These are phyloP conservation scores for Coniella vitis DNA, from an alignment of 2,329 filamentous ascomycete species.

Conservation along the genomic window DNA sequence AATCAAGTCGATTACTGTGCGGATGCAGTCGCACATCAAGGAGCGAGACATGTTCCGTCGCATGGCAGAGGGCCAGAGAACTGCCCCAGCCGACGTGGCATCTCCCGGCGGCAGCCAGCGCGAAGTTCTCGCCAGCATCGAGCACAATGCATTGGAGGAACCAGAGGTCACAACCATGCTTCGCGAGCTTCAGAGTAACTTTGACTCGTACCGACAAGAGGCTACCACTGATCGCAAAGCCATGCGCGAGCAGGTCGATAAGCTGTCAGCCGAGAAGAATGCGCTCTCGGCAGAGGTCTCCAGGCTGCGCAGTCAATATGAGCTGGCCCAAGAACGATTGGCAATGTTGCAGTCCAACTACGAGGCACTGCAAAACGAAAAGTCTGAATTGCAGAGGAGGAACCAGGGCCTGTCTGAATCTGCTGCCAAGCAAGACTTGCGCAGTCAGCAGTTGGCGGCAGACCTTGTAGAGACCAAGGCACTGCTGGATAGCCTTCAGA, in stretches of 20 bases:
- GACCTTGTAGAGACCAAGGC: slow-evolving; percentile 83
- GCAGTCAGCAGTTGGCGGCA: slow-evolving; percentile 85
- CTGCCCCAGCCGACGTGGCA: slow-evolving; percentile 53
- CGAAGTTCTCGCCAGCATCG: slow-evolving; percentile 51
- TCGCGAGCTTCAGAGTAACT: slow-evolving; percentile 81
- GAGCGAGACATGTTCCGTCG: slow-evolving; percentile 97
- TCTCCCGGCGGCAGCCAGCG: slow-evolving; percentile 61
- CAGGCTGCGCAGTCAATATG: slow-evolving; percentile 71
- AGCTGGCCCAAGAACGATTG: slow-evolving; percentile 74
- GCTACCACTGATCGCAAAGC: slow-evolving; percentile 73
- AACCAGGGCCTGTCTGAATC: slow-evolving; percentile 70
- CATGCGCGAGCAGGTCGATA: slow-evolving; percentile 77
- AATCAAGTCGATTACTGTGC: slow-evolving; percentile 70
- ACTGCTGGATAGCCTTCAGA: slow-evolving; percentile 76
- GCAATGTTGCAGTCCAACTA: slow-evolving; percentile 89
- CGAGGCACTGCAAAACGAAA: slow-evolving; percentile 74
- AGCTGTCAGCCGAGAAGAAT: slow-evolving; percentile 74
- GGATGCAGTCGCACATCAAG: slow-evolving; percentile 87
- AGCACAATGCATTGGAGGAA: slow-evolving; percentile 49
- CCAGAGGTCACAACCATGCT: slow-evolving; percentile 69
- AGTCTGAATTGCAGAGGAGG: slow-evolving; percentile 78
- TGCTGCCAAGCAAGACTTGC: slow-evolving; percentile 82
- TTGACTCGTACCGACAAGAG: slow-evolving; percentile 84
- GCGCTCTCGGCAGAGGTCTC: slow-evolving; percentile 76
- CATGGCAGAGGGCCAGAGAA: slow-evolving; percentile 67